Percentiles rank a stretch among this genome's conserved stretches.
Evolutionary conservation across 2,329 filamentous ascomycete genomes (phyloP).

Genomic region (Torrubiella hemipterigena): DNA sequence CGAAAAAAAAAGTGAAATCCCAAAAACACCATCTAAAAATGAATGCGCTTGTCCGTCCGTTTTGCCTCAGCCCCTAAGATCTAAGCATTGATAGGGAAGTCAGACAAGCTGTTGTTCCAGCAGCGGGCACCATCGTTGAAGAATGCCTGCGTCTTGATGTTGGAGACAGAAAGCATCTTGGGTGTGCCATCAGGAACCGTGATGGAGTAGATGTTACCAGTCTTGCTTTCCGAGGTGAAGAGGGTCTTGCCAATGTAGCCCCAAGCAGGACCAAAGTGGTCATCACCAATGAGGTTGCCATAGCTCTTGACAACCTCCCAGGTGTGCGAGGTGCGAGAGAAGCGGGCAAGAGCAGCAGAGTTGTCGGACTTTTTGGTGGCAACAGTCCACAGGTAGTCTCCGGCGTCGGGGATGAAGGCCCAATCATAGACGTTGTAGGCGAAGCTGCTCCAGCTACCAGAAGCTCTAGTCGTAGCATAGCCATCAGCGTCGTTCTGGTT

Average conservation of each 20-base stretch:
- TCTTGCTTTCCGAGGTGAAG: background rate
- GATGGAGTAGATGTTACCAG: background rate
- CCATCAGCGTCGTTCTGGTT: no score
- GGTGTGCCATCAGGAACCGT: background rate
- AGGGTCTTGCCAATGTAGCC: background rate
- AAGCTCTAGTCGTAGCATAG: background rate
- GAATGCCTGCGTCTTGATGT: background rate
- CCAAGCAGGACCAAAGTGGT: background rate
- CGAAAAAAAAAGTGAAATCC: no score
- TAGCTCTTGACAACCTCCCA: background rate
- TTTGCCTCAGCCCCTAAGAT: no score
- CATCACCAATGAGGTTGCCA: background rate
- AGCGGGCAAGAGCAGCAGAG: background rate
- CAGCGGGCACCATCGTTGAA: background rate
- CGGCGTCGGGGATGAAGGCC: background rate
- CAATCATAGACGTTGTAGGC: background rate
- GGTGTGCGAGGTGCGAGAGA: background rate
- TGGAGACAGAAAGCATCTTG: background rate
- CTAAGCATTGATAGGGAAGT: no score
- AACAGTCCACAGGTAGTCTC: background rate
- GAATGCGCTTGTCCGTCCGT: no score
- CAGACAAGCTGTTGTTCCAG: background rate
- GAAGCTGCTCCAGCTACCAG: background rate
- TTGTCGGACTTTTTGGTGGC: background rate
- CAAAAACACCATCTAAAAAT: no score